Conservation (phyloP, 2,329 filamentous ascomycete species). For the Pyrenochaeta sp. region DNA sequence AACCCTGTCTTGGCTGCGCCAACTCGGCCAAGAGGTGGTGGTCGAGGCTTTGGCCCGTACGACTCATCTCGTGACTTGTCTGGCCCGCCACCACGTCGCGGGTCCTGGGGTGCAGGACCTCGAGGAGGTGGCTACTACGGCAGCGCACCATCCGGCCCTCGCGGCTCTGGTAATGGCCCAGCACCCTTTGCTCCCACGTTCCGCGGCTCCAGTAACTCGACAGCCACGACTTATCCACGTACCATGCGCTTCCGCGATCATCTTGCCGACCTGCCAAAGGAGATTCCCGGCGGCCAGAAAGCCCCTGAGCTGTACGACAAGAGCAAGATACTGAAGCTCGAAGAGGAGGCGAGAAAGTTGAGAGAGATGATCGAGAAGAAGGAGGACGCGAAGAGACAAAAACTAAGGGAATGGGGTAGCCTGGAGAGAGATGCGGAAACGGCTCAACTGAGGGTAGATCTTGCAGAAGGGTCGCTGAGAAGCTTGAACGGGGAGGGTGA, state of each 20-base stretch:
- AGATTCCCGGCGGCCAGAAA: slow-evolving; percentile 56
- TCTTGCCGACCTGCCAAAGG: slow-evolving; percentile 54
- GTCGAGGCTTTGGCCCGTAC: slow-evolving; percentile 50
- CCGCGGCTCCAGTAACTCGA: slow-evolving; percentile 54
- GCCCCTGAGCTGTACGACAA: slow-evolving; percentile 54
- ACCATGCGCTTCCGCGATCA: slow-evolving; percentile 56
- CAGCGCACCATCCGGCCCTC: slow-evolving; percentile 46
- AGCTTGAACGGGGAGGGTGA: slow-evolving; percentile 52
- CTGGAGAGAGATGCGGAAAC: slow-evolving; percentile 55
- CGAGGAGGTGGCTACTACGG: slow-evolving; percentile 42
- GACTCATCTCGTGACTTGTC: slow-evolving; percentile 48
- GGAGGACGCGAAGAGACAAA: slow-evolving; percentile 54
- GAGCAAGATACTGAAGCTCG: slow-evolving; percentile 55
- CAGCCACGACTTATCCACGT: slow-evolving; percentile 57
- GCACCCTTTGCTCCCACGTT: slow-evolving; percentile 47
- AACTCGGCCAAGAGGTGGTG: slow-evolving; percentile 51
- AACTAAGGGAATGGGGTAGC: slow-evolving; percentile 56
- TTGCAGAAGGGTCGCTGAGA: slow-evolving; percentile 58
- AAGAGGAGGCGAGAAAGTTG: slow-evolving; percentile 58
- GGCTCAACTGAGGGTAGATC: slow-evolving; percentile 55
- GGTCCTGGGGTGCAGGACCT: slow-evolving; percentile 45
- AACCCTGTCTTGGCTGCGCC: slow-evolving; percentile 52
- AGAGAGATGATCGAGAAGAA: slow-evolving; percentile 57
- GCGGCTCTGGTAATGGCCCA: slow-evolving; percentile 37
- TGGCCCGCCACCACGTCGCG: slow-evolving; percentile 43